Evolutionary conservation across 2,329 filamentous ascomycete genomes (phyloP).

Genomic region (Amauroascus niger): DNA sequence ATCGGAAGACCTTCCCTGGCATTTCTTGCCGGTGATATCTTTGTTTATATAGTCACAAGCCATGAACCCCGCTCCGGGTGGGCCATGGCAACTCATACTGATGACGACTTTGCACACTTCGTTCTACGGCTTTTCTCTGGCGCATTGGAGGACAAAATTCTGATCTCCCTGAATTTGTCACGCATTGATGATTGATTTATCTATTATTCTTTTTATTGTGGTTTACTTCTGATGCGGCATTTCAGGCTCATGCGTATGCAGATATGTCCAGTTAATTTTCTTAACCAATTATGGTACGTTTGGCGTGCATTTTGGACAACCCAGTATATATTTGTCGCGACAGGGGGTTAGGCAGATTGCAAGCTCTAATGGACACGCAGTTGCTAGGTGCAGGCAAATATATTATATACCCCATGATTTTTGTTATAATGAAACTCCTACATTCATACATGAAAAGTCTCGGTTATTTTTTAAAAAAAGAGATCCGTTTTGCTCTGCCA

Average conservation of each 20-base stretch:
- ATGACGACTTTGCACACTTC: not conserved
- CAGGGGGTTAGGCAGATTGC: not conserved
- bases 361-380: not conserved
- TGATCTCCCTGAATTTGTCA: not conserved
- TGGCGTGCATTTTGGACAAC: not conserved
- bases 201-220: not conserved
- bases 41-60: not conserved
- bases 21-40: conserved; percentile 33
- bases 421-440: not conserved
- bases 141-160: not conserved
- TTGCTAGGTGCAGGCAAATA: not conserved
- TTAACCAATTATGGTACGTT: not conserved
- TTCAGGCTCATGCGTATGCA: not conserved
- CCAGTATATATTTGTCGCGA: not conserved
- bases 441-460: too few species aligned
- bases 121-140: not conserved
- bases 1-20: conserved; percentile 41
- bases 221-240: not conserved
- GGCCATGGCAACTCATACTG: not conserved
- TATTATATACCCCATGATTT: not conserved
- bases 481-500: too few species aligned
- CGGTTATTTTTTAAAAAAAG: too few species aligned
- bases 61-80: not conserved
- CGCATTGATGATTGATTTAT: too few species aligned
- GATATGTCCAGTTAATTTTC: not conserved